phyloP scores from a whole-genome alignment of 306 rosid genomes.

The Cyclanthera cordifolia region DNA sequence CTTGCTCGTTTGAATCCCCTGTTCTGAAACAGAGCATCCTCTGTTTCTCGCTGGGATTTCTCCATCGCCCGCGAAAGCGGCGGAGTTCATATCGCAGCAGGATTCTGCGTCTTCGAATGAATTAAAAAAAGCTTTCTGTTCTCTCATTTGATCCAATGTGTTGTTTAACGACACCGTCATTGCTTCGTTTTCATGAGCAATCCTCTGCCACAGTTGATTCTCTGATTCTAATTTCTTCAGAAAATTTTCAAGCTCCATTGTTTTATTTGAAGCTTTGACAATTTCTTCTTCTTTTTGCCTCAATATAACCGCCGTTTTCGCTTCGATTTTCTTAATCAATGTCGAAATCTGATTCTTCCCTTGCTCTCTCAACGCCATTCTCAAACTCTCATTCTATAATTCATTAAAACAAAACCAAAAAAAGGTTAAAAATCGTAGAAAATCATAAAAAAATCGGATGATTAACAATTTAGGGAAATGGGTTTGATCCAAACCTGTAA shows the following conservation, averaged over 20 bases:
- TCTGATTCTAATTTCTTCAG: conserved; percentile 45
- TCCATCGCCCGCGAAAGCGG: not conserved
- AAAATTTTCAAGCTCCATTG: conserved; percentile 38
- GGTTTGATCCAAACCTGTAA: conserved; percentile 31
- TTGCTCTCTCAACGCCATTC: conserved; percentile 35
- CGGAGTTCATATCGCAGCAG: conserved; percentile 26
- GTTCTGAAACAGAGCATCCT: conserved; percentile 9
- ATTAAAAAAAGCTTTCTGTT: conserved; percentile 17
- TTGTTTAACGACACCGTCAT: conserved; percentile 32
- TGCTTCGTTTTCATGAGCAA: conserved; percentile 49
- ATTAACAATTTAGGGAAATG: not conserved
- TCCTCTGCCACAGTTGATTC: conserved; percentile 41
- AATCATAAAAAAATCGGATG: not conserved
- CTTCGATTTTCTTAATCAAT: conserved; percentile 32
- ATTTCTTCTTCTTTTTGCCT: conserved; percentile 48
- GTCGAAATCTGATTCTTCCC: conserved; percentile 29
- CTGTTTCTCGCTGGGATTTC: conserved; percentile 18
- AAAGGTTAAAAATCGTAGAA: not conserved
- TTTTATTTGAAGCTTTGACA: conserved; percentile 27
- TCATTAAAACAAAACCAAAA: not conserved
- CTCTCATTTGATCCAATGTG: conserved; percentile 43
- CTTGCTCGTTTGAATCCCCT: not conserved
- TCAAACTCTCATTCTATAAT: conserved; percentile 60
- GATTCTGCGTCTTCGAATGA: conserved; percentile 45
- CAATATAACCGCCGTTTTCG: conserved; percentile 14